Evolutionary conservation across 202 grass and related monocot genomes (phyloP).

Genomic region (Hordeum pubiflorum): DNA sequence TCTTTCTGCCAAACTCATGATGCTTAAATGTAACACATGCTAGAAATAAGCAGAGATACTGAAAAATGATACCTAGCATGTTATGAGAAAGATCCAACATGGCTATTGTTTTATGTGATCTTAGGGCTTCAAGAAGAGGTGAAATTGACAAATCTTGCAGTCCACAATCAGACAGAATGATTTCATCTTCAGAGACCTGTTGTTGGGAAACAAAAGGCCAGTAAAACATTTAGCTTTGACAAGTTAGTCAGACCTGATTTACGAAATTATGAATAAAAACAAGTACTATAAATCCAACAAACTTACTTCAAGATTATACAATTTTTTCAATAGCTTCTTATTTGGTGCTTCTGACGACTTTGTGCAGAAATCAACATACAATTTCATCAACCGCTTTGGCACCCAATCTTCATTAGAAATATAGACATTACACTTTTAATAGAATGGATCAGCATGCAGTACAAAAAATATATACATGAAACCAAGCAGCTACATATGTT

Average conservation of each 20-base stretch:
- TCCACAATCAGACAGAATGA: conserved; percentile 80
- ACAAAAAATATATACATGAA: conserved; percentile 12
- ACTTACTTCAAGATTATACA: conserved; percentile 86
- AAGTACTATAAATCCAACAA: conserved; percentile 19
- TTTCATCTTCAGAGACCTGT: conserved; percentile 98
- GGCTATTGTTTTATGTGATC: conserved; percentile 74
- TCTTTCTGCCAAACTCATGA: not conserved
- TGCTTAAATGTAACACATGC: not conserved
- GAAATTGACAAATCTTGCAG: conserved; percentile 68
- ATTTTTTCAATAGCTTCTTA: conserved; percentile 62
- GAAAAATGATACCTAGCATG: conserved; percentile 56
- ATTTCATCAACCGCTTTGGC: conserved; percentile 84
- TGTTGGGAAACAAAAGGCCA: conserved; percentile 21
- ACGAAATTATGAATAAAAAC: not conserved
- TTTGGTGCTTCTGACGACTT: conserved; percentile 74
- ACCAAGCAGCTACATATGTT: not conserved
- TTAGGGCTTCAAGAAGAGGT: conserved; percentile 79
- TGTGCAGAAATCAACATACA: conserved; percentile 75
- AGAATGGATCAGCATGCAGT: not conserved
- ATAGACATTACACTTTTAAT: not conserved
- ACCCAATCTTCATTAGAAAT: conserved; percentile 58
- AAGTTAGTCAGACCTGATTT: conserved; percentile 24
- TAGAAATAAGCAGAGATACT: not conserved
- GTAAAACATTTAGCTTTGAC: conserved; percentile 19
- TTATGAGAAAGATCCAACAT: conserved; percentile 97